Base-by-base conservation (phyloP, 164 flowering plant species). In the Umbellularia californica region DNA sequence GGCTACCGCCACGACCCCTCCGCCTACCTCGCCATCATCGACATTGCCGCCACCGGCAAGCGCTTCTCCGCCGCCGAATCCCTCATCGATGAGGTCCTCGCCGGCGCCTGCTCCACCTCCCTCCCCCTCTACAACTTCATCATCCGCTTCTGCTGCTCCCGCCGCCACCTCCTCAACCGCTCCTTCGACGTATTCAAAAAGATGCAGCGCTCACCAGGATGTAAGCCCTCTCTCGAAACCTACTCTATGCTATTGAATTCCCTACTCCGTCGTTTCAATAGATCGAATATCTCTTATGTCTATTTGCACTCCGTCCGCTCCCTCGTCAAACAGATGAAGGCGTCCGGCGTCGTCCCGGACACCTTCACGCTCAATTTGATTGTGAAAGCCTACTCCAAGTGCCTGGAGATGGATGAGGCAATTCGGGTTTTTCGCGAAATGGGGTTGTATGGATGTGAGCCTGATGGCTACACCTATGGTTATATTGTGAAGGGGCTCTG, bases 381-480 rank as follows among this genome's bases (percentile, higher is more conserved):
- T n/a, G 87, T 93, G 7, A 91, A 90, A 75, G 97, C 97, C 10
- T 89, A 87, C 70, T 81, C 95, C 0, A 88, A 82, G 79, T 91
- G 97, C 77, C 77, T 84, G 3, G 87, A 90, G 19, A 77, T 93
- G 68, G 97, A 91, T 74, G 94, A 88, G 20, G 97, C 97, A 0
- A 79, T 95, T 62, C 52, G 92, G 82, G 85, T 89, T 71, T 93
- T 86, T 81, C 89, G 82, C 0, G 97, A 93, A 66, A 90, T 95
- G 97, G 90, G 95, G 23, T 82, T 95, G 82, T 91, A 95, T 81
- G 93, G 89, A 4, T 87, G 92, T 47, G 89, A 84, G 81, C 92
- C 97, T 0, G 86, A 91, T 83, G 80, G 65, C 13, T 88, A 82
- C 77, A 85, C 88, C 0, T 93, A 88, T 77, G 80, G 94, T 78